phyloP scores from a whole-genome alignment of 495 filamentous ascomycete genomes.

The Talaromyces thailandensis region DNA sequence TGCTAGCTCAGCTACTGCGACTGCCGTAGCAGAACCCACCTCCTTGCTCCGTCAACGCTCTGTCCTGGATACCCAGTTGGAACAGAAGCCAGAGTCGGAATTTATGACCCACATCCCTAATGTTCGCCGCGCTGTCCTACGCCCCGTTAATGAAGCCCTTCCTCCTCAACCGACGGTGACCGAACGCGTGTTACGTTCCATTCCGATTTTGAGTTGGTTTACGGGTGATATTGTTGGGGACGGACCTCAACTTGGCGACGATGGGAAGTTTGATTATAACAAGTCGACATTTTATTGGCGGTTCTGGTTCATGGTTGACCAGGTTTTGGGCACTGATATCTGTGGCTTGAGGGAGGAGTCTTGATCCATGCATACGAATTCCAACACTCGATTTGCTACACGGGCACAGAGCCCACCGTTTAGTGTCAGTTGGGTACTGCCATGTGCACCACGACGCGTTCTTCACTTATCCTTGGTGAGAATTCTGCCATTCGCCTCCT shows the following conservation, averaged over 20 bases:
- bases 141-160: slow-evolving; percentile 48
- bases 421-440: too few species aligned
- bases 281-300: slow-evolving; percentile 73
- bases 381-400: too few species aligned
- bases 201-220: slow-evolving; percentile 61
- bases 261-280: slow-evolving; percentile 70
- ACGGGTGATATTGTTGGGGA: slow-evolving; percentile 73
- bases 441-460: too few species aligned
- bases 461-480: too few species aligned
- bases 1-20: slow-evolving; percentile 55
- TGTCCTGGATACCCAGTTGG: slow-evolving; percentile 9
- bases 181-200: slow-evolving; percentile 50
- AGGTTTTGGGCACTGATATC: slow-evolving; percentile 35
- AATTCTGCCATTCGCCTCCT: too few species aligned
- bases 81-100: slow-evolving; percentile 30
- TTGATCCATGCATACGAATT: slow-evolving; percentile 13
- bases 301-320: slow-evolving; percentile 41
- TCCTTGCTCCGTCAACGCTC: slow-evolving; percentile 23
- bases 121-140: slow-evolving; percentile 43
- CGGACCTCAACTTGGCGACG: slow-evolving; percentile 64
- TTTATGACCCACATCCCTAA: slow-evolving; percentile 44
- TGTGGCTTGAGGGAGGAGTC: slow-evolving; percentile 44
- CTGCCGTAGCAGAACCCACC: slow-evolving; percentile 18
- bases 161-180: slow-evolving; percentile 51
- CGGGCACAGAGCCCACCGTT: too few species aligned